Conservation (phyloP, 805 yeast species). For the Cyberlindnera xishuangbannaensis region DNA sequence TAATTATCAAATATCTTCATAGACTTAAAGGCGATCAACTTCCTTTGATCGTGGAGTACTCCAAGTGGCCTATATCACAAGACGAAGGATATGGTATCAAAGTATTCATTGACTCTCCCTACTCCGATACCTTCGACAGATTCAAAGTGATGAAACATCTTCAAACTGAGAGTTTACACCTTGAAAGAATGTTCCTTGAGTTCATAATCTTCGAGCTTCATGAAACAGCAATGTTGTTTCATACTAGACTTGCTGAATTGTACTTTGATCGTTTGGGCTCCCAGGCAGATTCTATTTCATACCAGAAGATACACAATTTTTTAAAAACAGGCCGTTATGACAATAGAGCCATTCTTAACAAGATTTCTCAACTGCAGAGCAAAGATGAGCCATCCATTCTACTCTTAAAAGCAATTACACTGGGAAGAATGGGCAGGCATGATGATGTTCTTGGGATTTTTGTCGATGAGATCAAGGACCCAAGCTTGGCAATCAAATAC, state of each 20-base stretch:
- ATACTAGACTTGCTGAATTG: constrained; percentile 38
- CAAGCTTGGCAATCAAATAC: constrained; percentile 48
- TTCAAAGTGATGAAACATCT: constrained; percentile 49
- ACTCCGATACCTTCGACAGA: constrained; percentile 53
- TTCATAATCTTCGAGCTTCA: constrained; percentile 38
- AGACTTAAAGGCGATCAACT: constrained; percentile 44
- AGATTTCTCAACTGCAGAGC: constrained; percentile 10
- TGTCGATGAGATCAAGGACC: constrained; percentile 51
- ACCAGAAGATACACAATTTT: constrained; percentile 30
- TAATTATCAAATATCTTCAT: constrained; percentile 47
- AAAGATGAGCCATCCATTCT: constrained; percentile 11
- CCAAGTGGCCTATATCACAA: constrained; percentile 43
- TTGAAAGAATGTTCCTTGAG: constrained; percentile 46
- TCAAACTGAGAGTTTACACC: constrained; percentile 20
- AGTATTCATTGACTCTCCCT: constrained; percentile 60
- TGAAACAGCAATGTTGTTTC: constrained; percentile 33
- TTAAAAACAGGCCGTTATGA: constrained; percentile 30
- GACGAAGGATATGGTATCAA: constrained; percentile 33
- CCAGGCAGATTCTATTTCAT: constrained; percentile 14
- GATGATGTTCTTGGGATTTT: constrained; percentile 57
- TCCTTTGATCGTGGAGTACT: constrained; percentile 50
- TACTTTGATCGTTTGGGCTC: constrained; percentile 33
- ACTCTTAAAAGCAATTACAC: constrained; percentile 50
- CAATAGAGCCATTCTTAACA: constrained; percentile 24
- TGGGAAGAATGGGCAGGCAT: constrained; percentile 55